Conservation (phyloP, 2,329 filamentous ascomycete genomes). For the Alternaria longipes region DNA sequence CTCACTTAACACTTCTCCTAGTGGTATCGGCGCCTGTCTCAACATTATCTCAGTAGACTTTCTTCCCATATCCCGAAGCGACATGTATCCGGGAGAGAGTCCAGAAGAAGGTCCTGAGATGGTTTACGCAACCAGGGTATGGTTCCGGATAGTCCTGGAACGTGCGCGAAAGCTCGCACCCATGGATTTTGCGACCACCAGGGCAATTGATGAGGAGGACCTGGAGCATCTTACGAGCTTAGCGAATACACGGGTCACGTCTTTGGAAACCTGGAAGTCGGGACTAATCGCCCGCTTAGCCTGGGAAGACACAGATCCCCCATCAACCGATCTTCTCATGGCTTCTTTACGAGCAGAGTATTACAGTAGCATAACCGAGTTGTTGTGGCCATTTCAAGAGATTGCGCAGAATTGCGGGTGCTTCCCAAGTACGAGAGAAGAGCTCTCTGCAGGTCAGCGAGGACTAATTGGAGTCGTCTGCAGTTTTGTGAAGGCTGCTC, state of each 20-base stretch:
- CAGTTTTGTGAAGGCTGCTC: not conserved
- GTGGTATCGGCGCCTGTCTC: not conserved
- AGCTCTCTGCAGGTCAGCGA: not conserved
- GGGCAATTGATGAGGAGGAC: too few relatives aligned
- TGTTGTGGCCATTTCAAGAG: not conserved
- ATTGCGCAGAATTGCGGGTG: not conserved
- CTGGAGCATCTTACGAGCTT: too few relatives aligned
- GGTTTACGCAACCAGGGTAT: not conserved
- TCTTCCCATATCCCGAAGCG: not conserved
- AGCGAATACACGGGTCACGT: not conserved
- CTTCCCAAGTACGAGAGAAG: not conserved
- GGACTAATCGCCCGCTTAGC: not conserved
- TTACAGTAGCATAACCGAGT: not conserved
- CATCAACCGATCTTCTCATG: slow-evolving; percentile 5
- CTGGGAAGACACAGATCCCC: slow-evolving; percentile 1
- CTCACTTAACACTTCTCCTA: not conserved
- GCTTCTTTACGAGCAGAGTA: slow-evolving; percentile 9
- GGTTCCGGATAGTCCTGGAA: not conserved
- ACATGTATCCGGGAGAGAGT: not conserved
- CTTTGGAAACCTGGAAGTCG: slow-evolving; percentile 2
- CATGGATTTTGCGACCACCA: not conserved
- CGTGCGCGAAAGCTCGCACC: not conserved
- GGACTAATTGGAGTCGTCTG: not conserved
- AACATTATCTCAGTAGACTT: not conserved
- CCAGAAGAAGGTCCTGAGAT: not conserved